A percentile compares a stretch with the other conserved stretches of the same genome.
These are phyloP conservation scores for Blastomyces emzantsi DNA, from an alignment of 2,329 filamentous ascomycete species.

Conservation along the genomic window DNA sequence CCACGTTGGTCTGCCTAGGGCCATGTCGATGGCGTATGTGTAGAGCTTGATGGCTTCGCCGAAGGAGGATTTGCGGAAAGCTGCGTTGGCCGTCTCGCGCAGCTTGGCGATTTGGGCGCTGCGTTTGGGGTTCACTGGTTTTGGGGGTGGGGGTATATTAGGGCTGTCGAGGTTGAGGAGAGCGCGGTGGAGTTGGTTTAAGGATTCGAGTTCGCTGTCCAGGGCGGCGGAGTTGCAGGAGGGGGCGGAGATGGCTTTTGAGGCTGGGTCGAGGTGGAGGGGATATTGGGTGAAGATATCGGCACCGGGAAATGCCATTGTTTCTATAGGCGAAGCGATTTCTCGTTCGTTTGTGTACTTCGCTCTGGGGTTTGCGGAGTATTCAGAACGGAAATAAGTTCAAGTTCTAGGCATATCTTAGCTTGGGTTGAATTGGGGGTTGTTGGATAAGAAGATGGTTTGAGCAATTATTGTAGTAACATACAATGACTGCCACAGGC, in stretches of 20 bases:
- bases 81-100: constrained; percentile 73
- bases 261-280: constrained; percentile 68
- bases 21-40: constrained; percentile 83
- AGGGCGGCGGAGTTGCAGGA: constrained; percentile 55
- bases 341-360: too few species aligned
- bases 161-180: constrained; percentile 58
- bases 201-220: constrained; percentile 51
- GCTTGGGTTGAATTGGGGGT: background rate
- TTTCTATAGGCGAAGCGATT: background rate
- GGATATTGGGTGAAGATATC: constrained; percentile 65
- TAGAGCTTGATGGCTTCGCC: constrained; percentile 72
- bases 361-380: background rate
- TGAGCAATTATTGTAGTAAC: background rate
- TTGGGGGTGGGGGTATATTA: constrained; percentile 69
- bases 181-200: constrained; percentile 69
- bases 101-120: constrained; percentile 81
- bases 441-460: background rate
- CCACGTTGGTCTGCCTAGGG: constrained; percentile 70
- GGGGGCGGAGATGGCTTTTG: constrained; percentile 59
- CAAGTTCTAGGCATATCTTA: background rate
- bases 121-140: constrained; percentile 89
- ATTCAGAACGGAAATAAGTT: background rate
- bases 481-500: background rate
- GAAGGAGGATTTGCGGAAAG: constrained; percentile 69
- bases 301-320: constrained; percentile 7